These are phyloP conservation scores for Mycena pura DNA, from an alignment of 768 basidiomycete genomes.

Conservation along the genomic window DNA sequence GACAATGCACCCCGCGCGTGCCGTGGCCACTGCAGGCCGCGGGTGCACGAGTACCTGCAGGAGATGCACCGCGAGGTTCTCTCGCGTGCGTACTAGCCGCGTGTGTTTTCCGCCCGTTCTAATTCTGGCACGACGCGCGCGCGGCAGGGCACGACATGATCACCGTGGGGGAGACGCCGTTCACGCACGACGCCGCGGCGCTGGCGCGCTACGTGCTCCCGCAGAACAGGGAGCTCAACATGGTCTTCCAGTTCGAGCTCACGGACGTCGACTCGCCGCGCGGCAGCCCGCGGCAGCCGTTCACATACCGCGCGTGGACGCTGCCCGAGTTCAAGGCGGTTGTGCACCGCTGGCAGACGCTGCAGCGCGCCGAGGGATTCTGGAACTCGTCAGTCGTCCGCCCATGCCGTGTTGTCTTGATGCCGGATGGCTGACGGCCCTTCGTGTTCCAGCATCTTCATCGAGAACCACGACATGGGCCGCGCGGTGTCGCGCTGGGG, in stretches of 20 bases:
- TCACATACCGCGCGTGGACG: conserved; percentile 55
- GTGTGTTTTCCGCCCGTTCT: conserved; percentile 1
- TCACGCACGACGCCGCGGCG: conserved; percentile 56
- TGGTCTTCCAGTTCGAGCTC: conserved; percentile 70
- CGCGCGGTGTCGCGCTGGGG: conserved; percentile 72
- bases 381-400: conserved; percentile 65
- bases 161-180: conserved; percentile 70
- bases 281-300: conserved; percentile 43
- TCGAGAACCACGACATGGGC: conserved; percentile 76
- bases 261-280: conserved; percentile 62
- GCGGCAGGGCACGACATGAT: conserved; percentile 61
- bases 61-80: conserved; percentile 72
- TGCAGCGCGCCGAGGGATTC: conserved; percentile 62
- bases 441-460: conserved; percentile 51
- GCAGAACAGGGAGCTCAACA: conserved; percentile 64
- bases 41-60: conserved; percentile 69
- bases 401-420: conserved; percentile 6
- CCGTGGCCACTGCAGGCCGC: too few relatives aligned
- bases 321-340: conserved; percentile 58
- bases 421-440: not conserved
- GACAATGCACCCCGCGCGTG: not conserved
- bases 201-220: conserved; percentile 66
- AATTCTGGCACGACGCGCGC: too few relatives aligned
- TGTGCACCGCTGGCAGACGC: conserved; percentile 61
- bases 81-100: conserved; percentile 50